Conservation (phyloP, 768 basidiomycete species). For the Amanita fuliginea region DNA sequence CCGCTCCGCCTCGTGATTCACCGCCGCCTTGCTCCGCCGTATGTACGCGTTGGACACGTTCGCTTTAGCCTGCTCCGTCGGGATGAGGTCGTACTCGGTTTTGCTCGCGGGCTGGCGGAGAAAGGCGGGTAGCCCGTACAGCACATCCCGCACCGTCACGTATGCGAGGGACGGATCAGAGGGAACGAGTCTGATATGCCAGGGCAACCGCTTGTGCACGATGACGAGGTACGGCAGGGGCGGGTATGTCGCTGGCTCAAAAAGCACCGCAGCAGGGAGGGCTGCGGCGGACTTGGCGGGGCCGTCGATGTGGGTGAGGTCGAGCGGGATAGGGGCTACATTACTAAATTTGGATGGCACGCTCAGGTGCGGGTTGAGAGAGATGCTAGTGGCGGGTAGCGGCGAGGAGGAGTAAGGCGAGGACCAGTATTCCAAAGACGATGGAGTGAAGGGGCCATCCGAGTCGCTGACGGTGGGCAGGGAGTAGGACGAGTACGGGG, state of each 20-base stretch:
- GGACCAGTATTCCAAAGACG: constrained; percentile 8
- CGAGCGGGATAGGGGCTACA: neutral
- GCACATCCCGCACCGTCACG: constrained; percentile 34
- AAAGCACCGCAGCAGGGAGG: neutral
- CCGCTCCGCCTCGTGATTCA: constrained; percentile 24
- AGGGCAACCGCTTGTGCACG: constrained; percentile 4
- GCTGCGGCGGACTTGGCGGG: neutral
- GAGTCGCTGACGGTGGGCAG: constrained; percentile 9
- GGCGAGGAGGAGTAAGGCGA: constrained; percentile 10
- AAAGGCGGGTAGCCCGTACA: constrained; percentile 29
- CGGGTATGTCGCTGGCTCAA: constrained; percentile 3
- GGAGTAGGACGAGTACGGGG: constrained; percentile 8
- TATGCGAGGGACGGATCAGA: constrained; percentile 9
- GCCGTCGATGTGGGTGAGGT: neutral
- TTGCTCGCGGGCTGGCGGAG: constrained; percentile 29
- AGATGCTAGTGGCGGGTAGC: constrained; percentile 8
- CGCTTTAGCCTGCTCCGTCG: constrained; percentile 17
- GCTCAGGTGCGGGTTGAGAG: constrained; percentile 10
- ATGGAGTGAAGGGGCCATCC: constrained; percentile 10
- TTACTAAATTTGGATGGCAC: neutral
- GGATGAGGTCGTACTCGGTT: constrained; percentile 27
- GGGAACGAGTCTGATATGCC: constrained; percentile 6
- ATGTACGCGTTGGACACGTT: constrained; percentile 31
- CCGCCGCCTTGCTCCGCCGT: constrained; percentile 24
- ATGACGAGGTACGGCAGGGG: neutral